These are phyloP conservation scores for Physcomitrium patens DNA, from an alignment of 225 moss, liverwort and hornwort genomes.

Conservation along the genomic window DNA sequence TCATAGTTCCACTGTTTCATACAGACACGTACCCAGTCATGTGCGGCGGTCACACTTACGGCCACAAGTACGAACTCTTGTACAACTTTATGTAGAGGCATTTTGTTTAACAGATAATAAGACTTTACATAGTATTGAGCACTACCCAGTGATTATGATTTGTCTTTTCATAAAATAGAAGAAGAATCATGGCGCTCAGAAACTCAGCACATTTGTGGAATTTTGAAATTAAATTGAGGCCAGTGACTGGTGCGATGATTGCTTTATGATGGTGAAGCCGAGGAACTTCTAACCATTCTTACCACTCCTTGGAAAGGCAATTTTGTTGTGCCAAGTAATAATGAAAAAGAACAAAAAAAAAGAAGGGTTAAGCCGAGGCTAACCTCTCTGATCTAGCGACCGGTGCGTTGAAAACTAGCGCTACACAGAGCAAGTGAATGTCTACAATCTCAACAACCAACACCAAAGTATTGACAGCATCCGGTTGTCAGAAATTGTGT, in stretches of 20 bases:
- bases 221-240: background rate
- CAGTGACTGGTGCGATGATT: slow-evolving; percentile 38
- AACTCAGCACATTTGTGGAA: too few species aligned
- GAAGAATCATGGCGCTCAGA: too few species aligned
- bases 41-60: slow-evolving; percentile 35
- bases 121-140: too few species aligned
- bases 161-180: too few species aligned
- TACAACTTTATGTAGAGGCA: background rate
- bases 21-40: slow-evolving; percentile 29
- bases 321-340: too few species aligned
- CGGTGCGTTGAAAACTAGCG: slow-evolving; percentile 22
- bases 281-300: too few species aligned
- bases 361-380: too few species aligned
- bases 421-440: slow-evolving; percentile 43
- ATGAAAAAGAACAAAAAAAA: too few species aligned
- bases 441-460: slow-evolving; percentile 56
- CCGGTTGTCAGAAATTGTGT: slow-evolving; percentile 49
- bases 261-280: slow-evolving; percentile 10
- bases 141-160: too few species aligned
- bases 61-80: background rate
- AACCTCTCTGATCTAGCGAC: background rate
- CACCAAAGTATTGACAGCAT: slow-evolving; percentile 48
- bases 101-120: too few species aligned
- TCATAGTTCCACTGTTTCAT: slow-evolving; percentile 15
- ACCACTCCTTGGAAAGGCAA: too few species aligned